Evolutionary conservation across 352 stramenopile species (phyloP).

Genomic region (Elongisporangium undulatum): DNA sequence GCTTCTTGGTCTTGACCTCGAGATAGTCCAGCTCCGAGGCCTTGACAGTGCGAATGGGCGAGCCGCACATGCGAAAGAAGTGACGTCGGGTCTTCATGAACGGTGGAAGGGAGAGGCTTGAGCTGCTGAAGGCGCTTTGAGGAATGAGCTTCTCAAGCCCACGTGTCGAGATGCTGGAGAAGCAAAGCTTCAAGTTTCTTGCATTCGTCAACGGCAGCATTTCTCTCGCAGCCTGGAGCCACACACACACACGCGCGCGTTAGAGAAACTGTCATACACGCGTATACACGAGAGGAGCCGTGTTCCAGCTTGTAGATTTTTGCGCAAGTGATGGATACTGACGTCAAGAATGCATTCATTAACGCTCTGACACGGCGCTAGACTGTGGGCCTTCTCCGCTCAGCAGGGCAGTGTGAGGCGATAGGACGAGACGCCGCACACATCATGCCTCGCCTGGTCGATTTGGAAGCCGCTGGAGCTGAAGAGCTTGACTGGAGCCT

Average conservation of each 20-base stretch:
- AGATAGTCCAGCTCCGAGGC: constrained; percentile 33
- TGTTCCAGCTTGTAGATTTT: no score
- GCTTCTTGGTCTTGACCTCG: constrained; percentile 24
- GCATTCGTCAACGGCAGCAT: background rate
- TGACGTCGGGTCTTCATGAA: constrained; percentile 9
- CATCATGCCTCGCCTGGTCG: constrained; percentile 20
- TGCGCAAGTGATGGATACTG: background rate
- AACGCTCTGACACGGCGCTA: background rate
- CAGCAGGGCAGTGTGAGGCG: constrained; percentile 4
- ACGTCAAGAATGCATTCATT: background rate
- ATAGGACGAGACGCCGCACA: constrained; percentile 18
- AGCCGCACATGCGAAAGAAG: constrained; percentile 78
- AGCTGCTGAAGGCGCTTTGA: background rate
- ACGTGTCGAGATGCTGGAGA: no score
- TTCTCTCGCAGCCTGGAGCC: background rate
- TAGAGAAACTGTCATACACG: no score
- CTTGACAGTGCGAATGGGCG: constrained; percentile 66
- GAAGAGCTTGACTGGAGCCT: constrained; percentile 43
- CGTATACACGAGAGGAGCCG: no score
- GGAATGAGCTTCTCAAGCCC: background rate
- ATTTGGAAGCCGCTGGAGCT: constrained; percentile 46
- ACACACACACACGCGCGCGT: background rate
- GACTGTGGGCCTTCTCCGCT: background rate
- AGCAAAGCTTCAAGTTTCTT: no score
- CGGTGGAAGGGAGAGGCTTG: background rate